These are phyloP conservation scores for Phytophthora vignae DNA, from an alignment of 352 stramenopile genomes.

Conservation along the genomic window DNA sequence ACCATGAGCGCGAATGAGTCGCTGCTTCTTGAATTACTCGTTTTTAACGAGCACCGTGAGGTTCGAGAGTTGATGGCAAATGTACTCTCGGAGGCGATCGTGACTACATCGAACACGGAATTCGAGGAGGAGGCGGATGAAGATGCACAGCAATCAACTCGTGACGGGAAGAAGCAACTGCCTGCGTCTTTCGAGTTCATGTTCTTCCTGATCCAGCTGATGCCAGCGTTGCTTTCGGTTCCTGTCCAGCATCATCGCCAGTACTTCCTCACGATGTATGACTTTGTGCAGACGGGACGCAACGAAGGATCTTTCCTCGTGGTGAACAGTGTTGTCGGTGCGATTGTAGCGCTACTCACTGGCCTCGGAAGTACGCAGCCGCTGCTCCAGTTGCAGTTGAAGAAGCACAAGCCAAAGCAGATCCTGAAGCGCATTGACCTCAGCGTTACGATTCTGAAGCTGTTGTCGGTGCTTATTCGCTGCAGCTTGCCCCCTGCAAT, in stretches of 20 bases:
- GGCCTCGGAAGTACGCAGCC: conserved; percentile 65
- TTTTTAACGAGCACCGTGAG: conserved; percentile 72
- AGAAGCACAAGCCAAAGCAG: conserved; percentile 71
- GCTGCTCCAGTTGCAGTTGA: conserved; percentile 70
- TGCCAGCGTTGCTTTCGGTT: conserved; percentile 76
- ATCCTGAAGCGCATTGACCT: conserved; percentile 86
- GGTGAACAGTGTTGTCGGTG: conserved; percentile 83
- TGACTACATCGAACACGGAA: conserved; percentile 61
- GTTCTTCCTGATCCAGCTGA: conserved; percentile 80
- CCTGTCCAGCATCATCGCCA: conserved; percentile 73
- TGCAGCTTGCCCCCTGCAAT: conserved; percentile 76
- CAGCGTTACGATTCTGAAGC: conserved; percentile 71
- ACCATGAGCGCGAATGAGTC: conserved; percentile 69
- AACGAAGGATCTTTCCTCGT: conserved; percentile 87
- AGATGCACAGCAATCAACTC: conserved; percentile 12
- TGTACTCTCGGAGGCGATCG: conserved; percentile 74
- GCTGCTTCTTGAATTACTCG: conserved; percentile 77
- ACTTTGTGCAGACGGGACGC: conserved; percentile 81
- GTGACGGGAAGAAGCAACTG: conserved; percentile 44
- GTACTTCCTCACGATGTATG: conserved; percentile 80
- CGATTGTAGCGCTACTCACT: conserved; percentile 74
- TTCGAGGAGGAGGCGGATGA: conserved; percentile 48
- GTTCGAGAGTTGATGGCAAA: conserved; percentile 77
- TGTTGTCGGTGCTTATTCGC: conserved; percentile 78
- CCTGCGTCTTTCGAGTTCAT: conserved; percentile 87